These are phyloP conservation scores for Suhomyces bokatorum DNA, from an alignment of 1,139 yeast species.

Conservation along the genomic window DNA sequence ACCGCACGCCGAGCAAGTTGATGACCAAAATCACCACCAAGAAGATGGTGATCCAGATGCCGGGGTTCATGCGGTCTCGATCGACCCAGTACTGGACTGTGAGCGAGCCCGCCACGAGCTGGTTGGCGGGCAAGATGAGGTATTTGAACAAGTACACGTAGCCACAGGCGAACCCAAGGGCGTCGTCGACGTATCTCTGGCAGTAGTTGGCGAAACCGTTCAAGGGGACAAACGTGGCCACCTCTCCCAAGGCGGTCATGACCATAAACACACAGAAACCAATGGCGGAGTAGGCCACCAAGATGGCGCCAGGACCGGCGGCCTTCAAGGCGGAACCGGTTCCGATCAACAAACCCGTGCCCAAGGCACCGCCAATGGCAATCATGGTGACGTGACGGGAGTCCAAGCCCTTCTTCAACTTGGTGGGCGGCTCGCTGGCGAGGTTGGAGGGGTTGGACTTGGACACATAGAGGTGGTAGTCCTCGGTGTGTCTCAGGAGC, in stretches of 20 bases:
- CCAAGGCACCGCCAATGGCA: constrained; percentile 56
- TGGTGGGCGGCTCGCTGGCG: constrained; percentile 47
- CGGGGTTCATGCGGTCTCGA: constrained; percentile 50
- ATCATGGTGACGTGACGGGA: constrained; percentile 78
- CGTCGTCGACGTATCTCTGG: constrained; percentile 65
- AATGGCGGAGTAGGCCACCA: constrained; percentile 59
- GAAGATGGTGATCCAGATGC: constrained; percentile 60
- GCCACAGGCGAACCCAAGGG: constrained; percentile 77
- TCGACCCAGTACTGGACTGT: constrained; percentile 63
- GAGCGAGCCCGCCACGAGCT: constrained; percentile 57
- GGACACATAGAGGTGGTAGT: constrained; percentile 49
- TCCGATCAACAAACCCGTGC: constrained; percentile 72
- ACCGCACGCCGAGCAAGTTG: constrained; percentile 36
- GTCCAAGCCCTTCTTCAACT: constrained; percentile 59
- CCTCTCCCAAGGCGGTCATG: constrained; percentile 72
- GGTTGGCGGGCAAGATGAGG: constrained; percentile 67
- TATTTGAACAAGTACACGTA: constrained; percentile 64
- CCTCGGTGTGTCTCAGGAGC: constrained; percentile 49
- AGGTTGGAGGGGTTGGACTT: constrained; percentile 44
- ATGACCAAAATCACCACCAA: constrained; percentile 42
- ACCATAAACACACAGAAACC: constrained; percentile 68
- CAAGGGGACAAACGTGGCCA: constrained; percentile 70
- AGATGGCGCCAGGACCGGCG: constrained; percentile 71
- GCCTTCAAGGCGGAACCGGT: constrained; percentile 62
- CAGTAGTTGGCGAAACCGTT: constrained; percentile 76